A percentile compares a stretch with the other conserved stretches of the same genome.
phyloP scores from a whole-genome alignment of 768 basidiomycete species.

The Kwoniella mangroviensis region DNA sequence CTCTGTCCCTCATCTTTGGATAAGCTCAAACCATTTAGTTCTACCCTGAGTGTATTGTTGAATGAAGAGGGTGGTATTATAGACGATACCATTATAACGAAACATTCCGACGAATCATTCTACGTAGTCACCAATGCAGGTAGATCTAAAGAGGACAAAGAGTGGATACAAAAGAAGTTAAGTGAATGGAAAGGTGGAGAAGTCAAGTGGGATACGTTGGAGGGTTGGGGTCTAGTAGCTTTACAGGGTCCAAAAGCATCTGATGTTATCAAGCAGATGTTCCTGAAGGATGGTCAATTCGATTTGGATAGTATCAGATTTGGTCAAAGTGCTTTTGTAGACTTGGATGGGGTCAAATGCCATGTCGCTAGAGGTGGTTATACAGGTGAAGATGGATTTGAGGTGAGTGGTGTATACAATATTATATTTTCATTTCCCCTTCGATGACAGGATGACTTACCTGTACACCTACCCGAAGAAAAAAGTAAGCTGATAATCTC shows the following conservation, averaged over 20 bases:
- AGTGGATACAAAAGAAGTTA: slow-evolving; percentile 73
- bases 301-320: slow-evolving; percentile 72
- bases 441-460: no score
- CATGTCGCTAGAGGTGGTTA: slow-evolving; percentile 95
- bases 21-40: slow-evolving; percentile 70
- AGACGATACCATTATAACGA: slow-evolving; percentile 83
- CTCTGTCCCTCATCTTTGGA: slow-evolving; percentile 83
- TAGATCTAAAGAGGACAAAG: slow-evolving; percentile 75
- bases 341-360: slow-evolving; percentile 75
- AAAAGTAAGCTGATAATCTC: no score
- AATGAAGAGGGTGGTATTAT: slow-evolving; percentile 92
- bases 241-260: slow-evolving; percentile 90
- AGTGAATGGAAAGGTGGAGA: slow-evolving; percentile 73
- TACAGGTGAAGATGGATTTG: slow-evolving; percentile 98
- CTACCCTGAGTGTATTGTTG: slow-evolving; percentile 85
- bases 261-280: slow-evolving; percentile 73
- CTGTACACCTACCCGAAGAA: no score
- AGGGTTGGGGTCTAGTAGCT: slow-evolving; percentile 85
- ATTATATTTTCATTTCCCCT: no score
- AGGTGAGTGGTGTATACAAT: no score
- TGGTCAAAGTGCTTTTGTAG: slow-evolving; percentile 78
- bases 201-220: slow-evolving; percentile 79
- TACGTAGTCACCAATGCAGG: slow-evolving; percentile 98
- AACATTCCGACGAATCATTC: slow-evolving; percentile 71
- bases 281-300: slow-evolving; percentile 60